A percentile compares a stretch with the other conserved stretches of the same genome.
phyloP scores from a whole-genome alignment of 2,329 filamentous ascomycete species.

The Plenodomus lindquistii region DNA sequence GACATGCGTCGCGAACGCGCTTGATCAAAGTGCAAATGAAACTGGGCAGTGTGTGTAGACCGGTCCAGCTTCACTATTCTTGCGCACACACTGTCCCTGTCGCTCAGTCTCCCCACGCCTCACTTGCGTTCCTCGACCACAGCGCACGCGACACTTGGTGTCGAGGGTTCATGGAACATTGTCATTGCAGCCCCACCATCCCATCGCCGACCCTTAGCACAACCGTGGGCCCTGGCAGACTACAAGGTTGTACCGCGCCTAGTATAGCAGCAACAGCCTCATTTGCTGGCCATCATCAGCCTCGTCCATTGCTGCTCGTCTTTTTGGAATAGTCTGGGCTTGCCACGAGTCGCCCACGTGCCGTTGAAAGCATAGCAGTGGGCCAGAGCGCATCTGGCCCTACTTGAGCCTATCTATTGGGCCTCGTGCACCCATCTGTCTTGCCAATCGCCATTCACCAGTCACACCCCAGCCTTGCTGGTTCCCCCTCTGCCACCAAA shows the following conservation, averaged over 20 bases:
- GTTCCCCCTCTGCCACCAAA: slow-evolving; percentile 19
- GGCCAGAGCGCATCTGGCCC: not conserved
- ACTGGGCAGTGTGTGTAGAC: no score
- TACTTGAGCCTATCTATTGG: slow-evolving; percentile 5
- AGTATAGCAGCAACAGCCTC: not conserved
- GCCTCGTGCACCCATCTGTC: slow-evolving; percentile 2
- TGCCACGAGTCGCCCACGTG: slow-evolving; percentile 17
- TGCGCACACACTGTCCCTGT: no score
- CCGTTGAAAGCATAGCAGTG: slow-evolving; percentile 7
- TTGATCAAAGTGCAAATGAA: slow-evolving; percentile 1
- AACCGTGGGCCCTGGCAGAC: no score
- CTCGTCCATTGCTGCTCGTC: slow-evolving; percentile 5
- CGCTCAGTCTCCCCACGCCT: not conserved
- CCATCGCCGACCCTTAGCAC: no score
- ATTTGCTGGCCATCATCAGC: not conserved
- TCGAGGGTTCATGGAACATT: no score
- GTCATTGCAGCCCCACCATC: no score
- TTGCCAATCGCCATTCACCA: slow-evolving; percentile 18
- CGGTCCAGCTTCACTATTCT: no score
- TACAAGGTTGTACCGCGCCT: not conserved
- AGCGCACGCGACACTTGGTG: not conserved
- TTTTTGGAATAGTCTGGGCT: slow-evolving; percentile 1
- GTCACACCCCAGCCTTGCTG: slow-evolving; percentile 25
- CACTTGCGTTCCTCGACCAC: not conserved
- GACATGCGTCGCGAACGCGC: slow-evolving; percentile 6